Base-by-base conservation (phyloP, 768 basidiomycete species). In the Mycena epipterygia region DNA sequence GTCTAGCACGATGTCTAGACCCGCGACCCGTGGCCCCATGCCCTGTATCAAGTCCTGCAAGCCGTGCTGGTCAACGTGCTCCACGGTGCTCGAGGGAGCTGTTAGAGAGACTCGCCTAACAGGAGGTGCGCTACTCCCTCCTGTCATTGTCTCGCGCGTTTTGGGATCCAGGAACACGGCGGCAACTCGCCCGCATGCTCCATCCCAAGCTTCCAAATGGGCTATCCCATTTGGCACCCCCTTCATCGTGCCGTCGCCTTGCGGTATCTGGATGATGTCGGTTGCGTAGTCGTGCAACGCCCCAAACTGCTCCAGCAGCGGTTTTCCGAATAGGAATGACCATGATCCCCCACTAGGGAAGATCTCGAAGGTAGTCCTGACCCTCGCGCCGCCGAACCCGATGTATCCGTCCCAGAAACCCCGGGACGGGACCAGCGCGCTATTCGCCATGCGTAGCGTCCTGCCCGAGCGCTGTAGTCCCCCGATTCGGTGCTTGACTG, bases 401-500 rank as follows among this genome's bases (percentile, higher is more conserved):
- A 80, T 70, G 6, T 33, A 37, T 6, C 76, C 76, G 37, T 49
- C 64, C 76, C 78, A 79, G 19, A 30, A 33, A n/a, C 75, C 78
- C 17, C 32, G 9, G 0, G 77, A 76, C 13, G 63, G 65, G 3
- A 79, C 70, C 0, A 79, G 37, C 21, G 25, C n/a, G 0, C 81
- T 77, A 63, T 83, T 74, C 17, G 80, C 83, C 82, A 83, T 81
- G 0, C 76, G 39, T 16, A 84, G 71, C 1, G 17, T 51, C 37
- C 58, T 67, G 1, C 16, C 5, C 5, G 81, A 65, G n/a, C 13
- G 17, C 37, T 57, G 25, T 46, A 59, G 16, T 11, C 13, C 25
- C 19, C 65, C 65, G 0, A 67, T 37, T 0, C 56, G 32, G 16
- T 67, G 55, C 48, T 14, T n/a, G 7, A 29, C 5, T 29, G 16